Evolutionary conservation across 2,329 filamentous ascomycete species (phyloP).

Genomic region (Aspergillus sp.): DNA sequence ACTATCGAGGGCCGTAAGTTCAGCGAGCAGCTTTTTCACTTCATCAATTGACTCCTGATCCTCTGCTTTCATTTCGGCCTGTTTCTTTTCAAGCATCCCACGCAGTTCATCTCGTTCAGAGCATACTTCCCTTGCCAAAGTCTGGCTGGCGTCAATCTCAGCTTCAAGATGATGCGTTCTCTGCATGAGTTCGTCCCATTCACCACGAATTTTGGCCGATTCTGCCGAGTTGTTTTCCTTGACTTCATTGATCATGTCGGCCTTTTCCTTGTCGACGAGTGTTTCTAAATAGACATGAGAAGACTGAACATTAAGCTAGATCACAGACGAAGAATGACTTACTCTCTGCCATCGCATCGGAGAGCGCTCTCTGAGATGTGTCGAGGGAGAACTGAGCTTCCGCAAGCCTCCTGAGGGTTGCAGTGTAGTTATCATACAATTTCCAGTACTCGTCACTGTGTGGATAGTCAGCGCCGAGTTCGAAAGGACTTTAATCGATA

Average conservation of each 20-base stretch:
- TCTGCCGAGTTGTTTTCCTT: constrained; percentile 32
- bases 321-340: constrained; percentile 10
- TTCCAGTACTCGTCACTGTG: constrained; percentile 37
- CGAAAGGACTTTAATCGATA: background rate
- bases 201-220: constrained; percentile 26
- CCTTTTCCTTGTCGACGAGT: constrained; percentile 32
- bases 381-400: constrained; percentile 34
- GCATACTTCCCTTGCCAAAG: constrained; percentile 33
- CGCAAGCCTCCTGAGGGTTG: constrained; percentile 31
- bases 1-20: constrained; percentile 32
- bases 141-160: constrained; percentile 34
- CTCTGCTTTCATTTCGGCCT: constrained; percentile 34
- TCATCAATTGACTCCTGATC: constrained; percentile 36
- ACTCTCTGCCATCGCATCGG: constrained; percentile 33
- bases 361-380: constrained; percentile 30
- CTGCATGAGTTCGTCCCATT: constrained; percentile 28
- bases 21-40: constrained; percentile 37
- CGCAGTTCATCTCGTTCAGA: constrained; percentile 37
- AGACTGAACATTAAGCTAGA: too few relatives aligned
- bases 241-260: constrained; percentile 32
- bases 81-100: constrained; percentile 33
- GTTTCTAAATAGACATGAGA: too few relatives aligned
- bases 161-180: constrained; percentile 34
- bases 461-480: constrained; percentile 10
- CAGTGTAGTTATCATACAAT: constrained; percentile 35